Conservation (phyloP, 192 early-diverging fungal genomes). For the Ramicandelaber brevisporus region DNA sequence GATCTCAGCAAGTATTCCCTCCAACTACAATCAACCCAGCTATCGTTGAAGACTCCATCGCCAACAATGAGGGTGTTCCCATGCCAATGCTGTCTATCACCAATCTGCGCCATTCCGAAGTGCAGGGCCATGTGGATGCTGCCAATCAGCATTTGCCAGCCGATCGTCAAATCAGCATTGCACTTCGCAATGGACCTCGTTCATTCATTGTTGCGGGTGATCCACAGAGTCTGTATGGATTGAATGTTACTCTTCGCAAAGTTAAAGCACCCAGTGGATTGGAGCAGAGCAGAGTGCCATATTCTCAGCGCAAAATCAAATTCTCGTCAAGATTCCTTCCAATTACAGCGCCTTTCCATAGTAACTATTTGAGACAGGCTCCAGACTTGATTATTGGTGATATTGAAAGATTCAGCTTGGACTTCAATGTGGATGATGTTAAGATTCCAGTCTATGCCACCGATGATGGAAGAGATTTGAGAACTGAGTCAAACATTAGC, state of each 20-base stretch:
- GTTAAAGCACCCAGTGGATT: constrained; percentile 61
- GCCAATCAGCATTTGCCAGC: constrained; percentile 67
- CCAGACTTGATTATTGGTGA: constrained; percentile 36
- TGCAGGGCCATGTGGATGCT: constrained; percentile 57
- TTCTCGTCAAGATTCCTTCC: constrained; percentile 82
- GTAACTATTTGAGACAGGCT: constrained; percentile 41
- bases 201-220: constrained; percentile 73
- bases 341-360: constrained; percentile 80
- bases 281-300: constrained; percentile 73
- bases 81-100: constrained; percentile 80
- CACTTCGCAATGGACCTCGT: constrained; percentile 76
- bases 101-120: constrained; percentile 55
- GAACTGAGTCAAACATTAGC: constrained; percentile 25
- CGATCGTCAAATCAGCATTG: constrained; percentile 61
- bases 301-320: constrained; percentile 70
- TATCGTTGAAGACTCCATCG: constrained; percentile 70
- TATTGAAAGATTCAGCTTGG: constrained; percentile 30
- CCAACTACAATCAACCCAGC: constrained; percentile 58
- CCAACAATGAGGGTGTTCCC: constrained; percentile 71
- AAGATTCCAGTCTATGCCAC: constrained; percentile 55
- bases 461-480: constrained; percentile 56
- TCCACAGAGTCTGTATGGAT: constrained; percentile 73
- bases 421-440: constrained; percentile 33
- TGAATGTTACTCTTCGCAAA: constrained; percentile 76
- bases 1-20: constrained; percentile 55